Evolutionary conservation across 192 early-diverging fungal species (phyloP).

Genomic region (Spinellus fusiger): DNA sequence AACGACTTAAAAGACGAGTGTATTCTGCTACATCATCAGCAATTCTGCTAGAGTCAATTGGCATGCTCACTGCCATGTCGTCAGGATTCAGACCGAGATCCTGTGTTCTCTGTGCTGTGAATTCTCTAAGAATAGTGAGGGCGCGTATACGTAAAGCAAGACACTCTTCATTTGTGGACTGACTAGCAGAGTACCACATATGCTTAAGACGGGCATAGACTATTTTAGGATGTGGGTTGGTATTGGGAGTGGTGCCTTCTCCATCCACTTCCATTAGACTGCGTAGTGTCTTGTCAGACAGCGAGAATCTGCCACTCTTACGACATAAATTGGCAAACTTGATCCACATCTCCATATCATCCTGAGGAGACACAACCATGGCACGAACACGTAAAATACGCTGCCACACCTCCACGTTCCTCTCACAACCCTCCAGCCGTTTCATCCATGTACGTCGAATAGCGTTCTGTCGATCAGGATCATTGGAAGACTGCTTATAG

Average conservation of each 20-base stretch:
- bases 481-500: slow-evolving; percentile 80
- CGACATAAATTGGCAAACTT: slow-evolving; percentile 94
- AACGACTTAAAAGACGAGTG: slow-evolving; percentile 60
- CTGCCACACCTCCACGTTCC: slow-evolving; percentile 96
- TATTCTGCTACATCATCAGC: slow-evolving; percentile 45
- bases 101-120: slow-evolving; percentile 69
- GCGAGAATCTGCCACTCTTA: slow-evolving; percentile 74
- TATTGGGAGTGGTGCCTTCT: slow-evolving; percentile 28
- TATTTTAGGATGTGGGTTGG: slow-evolving; percentile 58
- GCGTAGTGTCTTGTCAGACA: slow-evolving; percentile 75
- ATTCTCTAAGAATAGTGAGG: slow-evolving; percentile 68
- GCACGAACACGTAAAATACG: slow-evolving; percentile 80
- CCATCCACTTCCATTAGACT: slow-evolving; percentile 58
- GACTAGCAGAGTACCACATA: slow-evolving; percentile 61
- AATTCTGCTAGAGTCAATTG: slow-evolving; percentile 35
- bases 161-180: slow-evolving; percentile 7
- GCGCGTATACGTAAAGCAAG: slow-evolving; percentile 56
- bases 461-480: slow-evolving; percentile 61
- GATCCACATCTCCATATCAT: slow-evolving; percentile 94
- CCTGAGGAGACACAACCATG: slow-evolving; percentile 82
- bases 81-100: slow-evolving; percentile 57
- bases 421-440: slow-evolving; percentile 81
- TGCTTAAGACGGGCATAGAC: slow-evolving; percentile 92
- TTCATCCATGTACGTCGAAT: slow-evolving; percentile 88
- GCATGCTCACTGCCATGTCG: slow-evolving; percentile 44